Evolutionary conservation across 352 stramenopile genomes (phyloP), one percentile per base, ranked within the genome.

Genomic region (Phytophthora pluvialis): DNA sequence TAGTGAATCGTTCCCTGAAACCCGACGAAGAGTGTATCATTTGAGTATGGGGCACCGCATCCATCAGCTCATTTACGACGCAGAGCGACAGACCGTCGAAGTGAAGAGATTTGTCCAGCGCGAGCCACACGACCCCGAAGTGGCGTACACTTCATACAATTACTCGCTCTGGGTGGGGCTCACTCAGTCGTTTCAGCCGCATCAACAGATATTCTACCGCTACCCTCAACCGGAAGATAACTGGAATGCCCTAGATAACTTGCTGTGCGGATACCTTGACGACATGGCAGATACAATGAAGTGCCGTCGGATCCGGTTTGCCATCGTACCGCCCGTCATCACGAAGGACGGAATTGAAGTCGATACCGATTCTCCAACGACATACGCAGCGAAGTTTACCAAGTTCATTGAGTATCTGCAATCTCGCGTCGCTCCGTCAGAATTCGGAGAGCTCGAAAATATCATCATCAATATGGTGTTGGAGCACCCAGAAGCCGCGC

Each of bases 11-110:
- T 56, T 54, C 25, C 32, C 62, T 45, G 53, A 70, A 6, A 68
- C 28, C 47, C 60, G 60, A 65, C 67, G 50, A 48, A 56, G 65
- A 33, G 73, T 79, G 7, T 93, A 92, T 50, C 72, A 86, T 58
- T 60, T 95, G 38, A 93, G 82, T 39, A 93, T 93, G 80, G 86
- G 83, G 10, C 84, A 95, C 45, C 81, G 82, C 5, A 91, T 95
- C 50, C 84, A 95, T 58, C 78, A 90, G 55, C 77, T 95, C 8
- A 89, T 89, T 40, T 91, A 93, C 45, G 83, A 95, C 44, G 67
- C 80, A 8, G 75, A 90, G 38, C 71, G 79, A 4, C 82, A 93
- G 50, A 88, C 80, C 1, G 86, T 95, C 40, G 84, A 95, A 52
- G 85, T 95, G 8, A 93, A 93, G 52, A 65, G 80, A 40, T 95